Conservation (phyloP, 352 stramenopile species). For the Globisporangium splendens region DNA sequence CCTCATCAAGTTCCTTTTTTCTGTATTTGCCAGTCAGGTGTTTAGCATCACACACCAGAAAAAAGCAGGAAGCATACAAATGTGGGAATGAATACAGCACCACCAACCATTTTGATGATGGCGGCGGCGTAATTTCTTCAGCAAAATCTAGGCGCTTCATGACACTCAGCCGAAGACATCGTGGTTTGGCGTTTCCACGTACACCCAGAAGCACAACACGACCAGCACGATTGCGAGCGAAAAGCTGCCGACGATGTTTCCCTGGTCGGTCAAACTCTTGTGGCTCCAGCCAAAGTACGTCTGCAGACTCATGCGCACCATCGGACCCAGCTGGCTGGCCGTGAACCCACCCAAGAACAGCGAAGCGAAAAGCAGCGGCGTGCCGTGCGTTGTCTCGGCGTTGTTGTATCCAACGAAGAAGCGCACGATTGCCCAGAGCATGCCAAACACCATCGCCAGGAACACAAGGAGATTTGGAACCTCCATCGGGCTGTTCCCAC, state of each 20-base stretch:
- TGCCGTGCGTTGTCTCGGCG: slow-evolving; percentile 56
- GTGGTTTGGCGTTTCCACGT: slow-evolving; percentile 68
- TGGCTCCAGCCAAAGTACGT: slow-evolving; percentile 78
- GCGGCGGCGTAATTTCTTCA: slow-evolving; percentile 12
- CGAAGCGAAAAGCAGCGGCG: slow-evolving; percentile 58
- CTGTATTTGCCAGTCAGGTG: neutral
- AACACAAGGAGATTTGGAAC: slow-evolving; percentile 69
- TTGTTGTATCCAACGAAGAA: slow-evolving; percentile 77
- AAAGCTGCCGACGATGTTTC: slow-evolving; percentile 72
- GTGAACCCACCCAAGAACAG: slow-evolving; percentile 62
- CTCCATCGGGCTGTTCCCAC: slow-evolving; percentile 66
- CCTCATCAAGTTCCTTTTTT: too few relatives aligned
- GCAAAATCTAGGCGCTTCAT: too few relatives aligned
- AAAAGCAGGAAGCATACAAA: slow-evolving; percentile 4
- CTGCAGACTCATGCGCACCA: slow-evolving; percentile 71
- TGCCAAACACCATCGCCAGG: slow-evolving; percentile 55
- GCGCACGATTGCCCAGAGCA: slow-evolving; percentile 57
- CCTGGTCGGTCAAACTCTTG: slow-evolving; percentile 73
- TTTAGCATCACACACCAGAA: neutral
- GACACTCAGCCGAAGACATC: slow-evolving; percentile 31
- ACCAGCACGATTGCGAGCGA: slow-evolving; percentile 63
- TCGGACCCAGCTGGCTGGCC: slow-evolving; percentile 53
- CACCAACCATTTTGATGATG: slow-evolving; percentile 45
- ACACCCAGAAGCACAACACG: slow-evolving; percentile 73
- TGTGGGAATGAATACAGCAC: slow-evolving; percentile 13